These are phyloP conservation scores for Aspergillus ellipticus DNA, from an alignment of 495 filamentous ascomycete species.

Conservation along the genomic window DNA sequence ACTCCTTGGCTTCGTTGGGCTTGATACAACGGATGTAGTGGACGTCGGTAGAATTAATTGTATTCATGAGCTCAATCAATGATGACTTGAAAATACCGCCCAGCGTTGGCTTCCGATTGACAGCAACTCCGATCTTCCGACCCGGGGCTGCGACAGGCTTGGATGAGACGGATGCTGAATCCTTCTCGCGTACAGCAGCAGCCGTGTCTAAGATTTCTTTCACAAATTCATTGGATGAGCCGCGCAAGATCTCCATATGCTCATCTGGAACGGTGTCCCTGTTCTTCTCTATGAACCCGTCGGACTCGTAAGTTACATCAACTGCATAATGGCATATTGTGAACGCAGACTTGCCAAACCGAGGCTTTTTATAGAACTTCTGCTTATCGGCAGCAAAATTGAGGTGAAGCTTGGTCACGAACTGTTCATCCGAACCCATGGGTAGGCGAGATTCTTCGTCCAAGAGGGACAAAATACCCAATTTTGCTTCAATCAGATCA, in stretches of 20 bases:
- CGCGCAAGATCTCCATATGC: conserved; percentile 86
- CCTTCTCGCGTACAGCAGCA: conserved; percentile 83
- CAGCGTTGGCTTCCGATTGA: conserved; percentile 93
- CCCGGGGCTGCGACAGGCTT: conserved; percentile 64
- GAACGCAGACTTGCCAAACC: conserved; percentile 96
- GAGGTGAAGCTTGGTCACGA: conserved; percentile 95
- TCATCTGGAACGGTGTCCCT: conserved; percentile 98
- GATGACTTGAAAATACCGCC: conserved; percentile 99
- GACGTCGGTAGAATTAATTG: conserved; percentile 95
- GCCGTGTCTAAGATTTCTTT: conserved; percentile 81
- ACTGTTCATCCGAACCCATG: conserved; percentile 96
- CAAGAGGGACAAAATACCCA: conserved; percentile 86
- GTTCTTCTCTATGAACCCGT: conserved; percentile 99
- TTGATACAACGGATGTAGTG: conserved; percentile 99
- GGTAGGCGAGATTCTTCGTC: conserved; percentile 96
- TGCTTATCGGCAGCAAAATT: conserved; percentile 89
- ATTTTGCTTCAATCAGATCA: conserved; percentile 94
- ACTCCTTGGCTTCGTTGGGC: conserved; percentile 92
- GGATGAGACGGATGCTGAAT: conserved; percentile 67
- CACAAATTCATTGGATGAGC: conserved; percentile 83
- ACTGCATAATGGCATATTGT: conserved; percentile 99
- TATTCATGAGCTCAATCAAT: conserved; percentile 95
- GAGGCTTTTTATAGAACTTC: conserved; percentile 96
- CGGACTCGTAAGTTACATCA: conserved; percentile 99
- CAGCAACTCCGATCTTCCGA: conserved; percentile 82